Evolutionary conservation across 352 stramenopile species (phyloP).

Genomic region (Plasmopara muralis): DNA sequence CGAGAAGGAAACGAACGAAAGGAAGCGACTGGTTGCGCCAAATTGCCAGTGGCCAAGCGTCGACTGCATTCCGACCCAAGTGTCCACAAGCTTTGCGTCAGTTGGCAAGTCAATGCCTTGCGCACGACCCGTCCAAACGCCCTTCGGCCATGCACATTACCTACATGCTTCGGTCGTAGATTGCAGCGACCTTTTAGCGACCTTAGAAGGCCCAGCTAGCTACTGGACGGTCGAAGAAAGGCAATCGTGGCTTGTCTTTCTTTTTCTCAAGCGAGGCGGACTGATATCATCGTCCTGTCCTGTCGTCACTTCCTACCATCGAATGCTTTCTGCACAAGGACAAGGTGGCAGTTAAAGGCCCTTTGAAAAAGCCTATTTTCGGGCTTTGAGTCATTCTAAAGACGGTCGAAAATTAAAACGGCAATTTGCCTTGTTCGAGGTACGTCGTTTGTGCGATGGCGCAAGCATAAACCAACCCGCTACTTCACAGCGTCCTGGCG

Average conservation of each 20-base stretch:
- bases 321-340: too few relatives aligned
- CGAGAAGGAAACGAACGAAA: conserved; percentile 35
- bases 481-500: conserved; percentile 3
- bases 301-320: too few relatives aligned
- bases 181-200: conserved; percentile 2
- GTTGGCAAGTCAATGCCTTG: conserved; percentile 32
- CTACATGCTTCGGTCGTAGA: conserved; percentile 42
- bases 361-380: too few relatives aligned
- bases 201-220: too few relatives aligned
- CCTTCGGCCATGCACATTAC: conserved; percentile 38
- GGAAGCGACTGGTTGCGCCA: conserved; percentile 14
- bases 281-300: too few relatives aligned
- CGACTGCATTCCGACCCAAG: conserved; percentile 31
- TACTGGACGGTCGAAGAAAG: too few relatives aligned
- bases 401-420: too few relatives aligned
- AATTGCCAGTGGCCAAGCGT: conserved; percentile 27
- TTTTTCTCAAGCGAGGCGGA: too few relatives aligned
- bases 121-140: conserved; percentile 34
- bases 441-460: background rate
- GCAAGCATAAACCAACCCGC: conserved; percentile 16
- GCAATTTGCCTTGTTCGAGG: too few relatives aligned
- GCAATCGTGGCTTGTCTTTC: too few relatives aligned
- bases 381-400: too few relatives aligned
- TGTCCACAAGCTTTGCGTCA: conserved; percentile 31
- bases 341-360: too few relatives aligned